Percentiles rank a stretch among this genome's conserved stretches.
phyloP scores from a whole-genome alignment of 768 basidiomycete species.

The Strobilomyces echinocephalus region DNA sequence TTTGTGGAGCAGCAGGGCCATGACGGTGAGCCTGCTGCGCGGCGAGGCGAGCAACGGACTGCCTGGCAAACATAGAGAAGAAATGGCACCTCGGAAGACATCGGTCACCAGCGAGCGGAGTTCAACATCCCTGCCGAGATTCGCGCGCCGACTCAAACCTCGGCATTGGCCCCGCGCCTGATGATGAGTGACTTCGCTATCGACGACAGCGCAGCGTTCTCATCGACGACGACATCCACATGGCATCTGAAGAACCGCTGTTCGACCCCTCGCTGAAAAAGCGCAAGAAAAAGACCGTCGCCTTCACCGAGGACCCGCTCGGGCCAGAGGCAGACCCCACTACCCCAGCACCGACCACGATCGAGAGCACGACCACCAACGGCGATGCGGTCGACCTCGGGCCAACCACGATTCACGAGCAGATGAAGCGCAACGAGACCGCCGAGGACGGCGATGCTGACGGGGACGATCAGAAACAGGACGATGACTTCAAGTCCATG shows the following conservation, averaged over 20 bases:
- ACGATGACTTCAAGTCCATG: slow-evolving; percentile 77
- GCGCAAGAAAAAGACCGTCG: slow-evolving; percentile 83
- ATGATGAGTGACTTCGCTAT: slow-evolving; percentile 10
- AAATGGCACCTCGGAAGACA: slow-evolving; percentile 24
- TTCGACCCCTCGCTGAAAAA: slow-evolving; percentile 85
- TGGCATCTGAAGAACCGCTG: slow-evolving; percentile 68
- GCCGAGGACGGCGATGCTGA: slow-evolving; percentile 32
- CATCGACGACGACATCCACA: slow-evolving; percentile 23
- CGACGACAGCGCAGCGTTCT: slow-evolving; percentile 3
- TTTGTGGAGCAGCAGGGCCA: slow-evolving; percentile 38
- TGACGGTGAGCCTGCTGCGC: slow-evolving; percentile 35
- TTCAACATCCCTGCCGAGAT: slow-evolving; percentile 16
- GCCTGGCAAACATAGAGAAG: slow-evolving; percentile 46
- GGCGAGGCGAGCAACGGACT: slow-evolving; percentile 41
- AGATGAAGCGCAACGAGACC: slow-evolving; percentile 52
- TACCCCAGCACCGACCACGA: slow-evolving; percentile 65
- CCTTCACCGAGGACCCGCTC: slow-evolving; percentile 79
- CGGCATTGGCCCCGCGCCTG: slow-evolving; percentile 24
- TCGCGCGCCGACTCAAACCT: slow-evolving; percentile 20
- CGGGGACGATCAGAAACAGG: slow-evolving; percentile 48
- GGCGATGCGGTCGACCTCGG: slow-evolving; percentile 76
- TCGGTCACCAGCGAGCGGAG: slow-evolving; percentile 33
- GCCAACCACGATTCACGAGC: slow-evolving; percentile 69
- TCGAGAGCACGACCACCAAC: slow-evolving; percentile 64
- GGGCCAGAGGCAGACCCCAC: slow-evolving; percentile 82